These are phyloP conservation scores for Torrubiella hemipterigena DNA, from an alignment of 2,329 filamentous ascomycete species.

Conservation along the genomic window DNA sequence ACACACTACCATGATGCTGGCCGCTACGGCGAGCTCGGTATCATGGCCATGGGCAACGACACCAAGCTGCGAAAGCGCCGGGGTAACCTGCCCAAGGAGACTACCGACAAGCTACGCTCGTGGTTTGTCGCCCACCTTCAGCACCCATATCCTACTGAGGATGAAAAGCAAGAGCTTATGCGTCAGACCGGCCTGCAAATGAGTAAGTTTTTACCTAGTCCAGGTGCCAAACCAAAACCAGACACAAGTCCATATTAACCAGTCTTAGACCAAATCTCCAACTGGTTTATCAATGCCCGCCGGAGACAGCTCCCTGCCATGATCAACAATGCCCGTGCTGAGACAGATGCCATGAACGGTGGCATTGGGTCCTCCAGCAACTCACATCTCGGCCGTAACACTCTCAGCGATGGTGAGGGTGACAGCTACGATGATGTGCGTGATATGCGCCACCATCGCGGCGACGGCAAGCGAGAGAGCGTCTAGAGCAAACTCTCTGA, in stretches of 20 bases:
- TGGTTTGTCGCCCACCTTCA: constrained; percentile 72
- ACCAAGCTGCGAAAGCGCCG: constrained; percentile 50
- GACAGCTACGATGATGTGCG: constrained; percentile 4
- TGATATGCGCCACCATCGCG: constrained; percentile 1
- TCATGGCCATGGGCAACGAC: constrained; percentile 25
- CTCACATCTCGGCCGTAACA: neutral
- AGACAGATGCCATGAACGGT: constrained; percentile 33
- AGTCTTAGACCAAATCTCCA: constrained; percentile 53
- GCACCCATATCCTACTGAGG: constrained; percentile 79
- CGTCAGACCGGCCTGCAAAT: constrained; percentile 64
- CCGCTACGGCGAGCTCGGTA: constrained; percentile 26
- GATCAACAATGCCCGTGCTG: constrained; percentile 42
- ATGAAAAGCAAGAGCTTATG: constrained; percentile 77
- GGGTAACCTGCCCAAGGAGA: constrained; percentile 83
- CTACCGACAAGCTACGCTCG: constrained; percentile 65
- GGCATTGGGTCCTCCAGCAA: constrained; percentile 9
- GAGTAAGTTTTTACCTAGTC: constrained; percentile 41
- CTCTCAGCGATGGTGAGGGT: constrained; percentile 2
- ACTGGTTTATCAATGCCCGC: constrained; percentile 73
- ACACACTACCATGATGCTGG: constrained; percentile 28
- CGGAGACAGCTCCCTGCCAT: constrained; percentile 51
- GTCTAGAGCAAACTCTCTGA: neutral
- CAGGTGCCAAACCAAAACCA: constrained; percentile 7
- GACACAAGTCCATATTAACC: neutral
- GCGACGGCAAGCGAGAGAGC: constrained; percentile 1